These are phyloP conservation scores for Cryphonectria radicalis DNA, from an alignment of 2,329 filamentous ascomycete species.

Conservation along the genomic window DNA sequence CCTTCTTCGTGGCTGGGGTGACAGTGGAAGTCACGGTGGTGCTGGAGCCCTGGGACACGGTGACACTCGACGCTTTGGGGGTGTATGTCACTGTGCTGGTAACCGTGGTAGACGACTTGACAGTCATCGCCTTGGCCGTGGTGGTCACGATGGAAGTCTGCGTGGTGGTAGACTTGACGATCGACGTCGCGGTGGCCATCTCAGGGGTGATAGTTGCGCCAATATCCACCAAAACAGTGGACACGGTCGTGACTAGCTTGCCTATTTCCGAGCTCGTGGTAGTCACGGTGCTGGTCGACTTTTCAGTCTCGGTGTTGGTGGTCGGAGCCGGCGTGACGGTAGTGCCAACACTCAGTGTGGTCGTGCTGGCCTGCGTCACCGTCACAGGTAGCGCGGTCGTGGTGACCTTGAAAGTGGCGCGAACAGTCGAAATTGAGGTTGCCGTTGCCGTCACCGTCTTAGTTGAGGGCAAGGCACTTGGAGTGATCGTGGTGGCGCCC, in stretches of 20 bases:
- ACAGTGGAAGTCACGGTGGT: constrained; percentile 29
- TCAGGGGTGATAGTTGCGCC: neutral
- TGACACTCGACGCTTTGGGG: neutral
- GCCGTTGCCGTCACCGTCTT: constrained; percentile 17
- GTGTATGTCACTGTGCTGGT: neutral
- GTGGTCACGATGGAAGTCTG: neutral
- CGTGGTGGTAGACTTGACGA: constrained; percentile 3
- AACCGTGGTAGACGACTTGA: constrained; percentile 2
- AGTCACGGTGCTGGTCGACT: constrained; percentile 5
- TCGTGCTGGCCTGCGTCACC: constrained; percentile 36
- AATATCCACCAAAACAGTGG: neutral
- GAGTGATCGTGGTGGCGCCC: constrained; percentile 15
- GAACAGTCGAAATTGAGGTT: constrained; percentile 27
- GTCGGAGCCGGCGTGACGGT: constrained; percentile 39
- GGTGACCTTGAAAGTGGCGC: constrained; percentile 20
- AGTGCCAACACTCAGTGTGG: constrained; percentile 38
- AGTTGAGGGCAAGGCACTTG: neutral
- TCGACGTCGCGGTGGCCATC: neutral
- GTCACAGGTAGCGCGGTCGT: constrained; percentile 31
- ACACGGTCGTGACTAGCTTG: neutral
- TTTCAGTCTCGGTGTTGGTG: constrained; percentile 16
- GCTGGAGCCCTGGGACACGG: neutral
- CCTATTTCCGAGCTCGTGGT: neutral
- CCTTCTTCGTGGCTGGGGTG: constrained; percentile 36
- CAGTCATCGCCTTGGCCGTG: constrained; percentile 12